Percentiles rank a stretch among this genome's conserved stretches.
phyloP scores from a whole-genome alignment of 1,284 basidiomycete genomes.

The Mycena sp. region DNA sequence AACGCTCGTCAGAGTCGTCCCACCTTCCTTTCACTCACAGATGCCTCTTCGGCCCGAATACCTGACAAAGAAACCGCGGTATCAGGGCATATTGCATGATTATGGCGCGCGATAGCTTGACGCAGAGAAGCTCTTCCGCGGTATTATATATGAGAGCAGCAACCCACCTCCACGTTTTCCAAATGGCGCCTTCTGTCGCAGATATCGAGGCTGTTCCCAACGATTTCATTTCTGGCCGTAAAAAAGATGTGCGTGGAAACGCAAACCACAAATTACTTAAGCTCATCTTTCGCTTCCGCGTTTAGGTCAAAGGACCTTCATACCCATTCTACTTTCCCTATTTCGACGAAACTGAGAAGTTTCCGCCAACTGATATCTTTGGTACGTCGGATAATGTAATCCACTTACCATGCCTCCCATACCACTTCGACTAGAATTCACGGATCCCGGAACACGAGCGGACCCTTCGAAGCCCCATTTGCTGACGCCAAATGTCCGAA shows the following conservation, averaged over 20 bases:
- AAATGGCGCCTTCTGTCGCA: conserved; percentile 46
- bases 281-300: background rate
- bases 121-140: background rate
- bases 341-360: conserved; percentile 55
- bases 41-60: background rate
- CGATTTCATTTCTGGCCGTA: conserved; percentile 29
- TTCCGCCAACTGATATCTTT: conserved; percentile 50
- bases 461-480: conserved; percentile 61
- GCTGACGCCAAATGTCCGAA: conserved; percentile 49
- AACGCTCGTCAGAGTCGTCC: conserved; percentile 12
- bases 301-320: conserved; percentile 46
- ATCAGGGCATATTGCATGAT: conserved; percentile 24
- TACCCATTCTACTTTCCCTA: conserved; percentile 59
- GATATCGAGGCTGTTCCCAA: conserved; percentile 31
- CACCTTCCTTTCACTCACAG: background rate
- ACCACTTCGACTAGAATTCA: conserved; percentile 35
- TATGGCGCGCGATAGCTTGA: conserved; percentile 16
- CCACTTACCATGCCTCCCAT: too few relatives aligned
- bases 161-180: background rate
- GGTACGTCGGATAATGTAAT: conserved; percentile 43
- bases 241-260: conserved; percentile 23
- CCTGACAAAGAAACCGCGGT: background rate
- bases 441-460: conserved; percentile 58
- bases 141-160: background rate
- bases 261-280: background rate